Evolutionary conservation across 768 basidiomycete genomes (phyloP), one percentile per base, ranked within the genome.

Genomic region (Rhodotorula diobovata): DNA sequence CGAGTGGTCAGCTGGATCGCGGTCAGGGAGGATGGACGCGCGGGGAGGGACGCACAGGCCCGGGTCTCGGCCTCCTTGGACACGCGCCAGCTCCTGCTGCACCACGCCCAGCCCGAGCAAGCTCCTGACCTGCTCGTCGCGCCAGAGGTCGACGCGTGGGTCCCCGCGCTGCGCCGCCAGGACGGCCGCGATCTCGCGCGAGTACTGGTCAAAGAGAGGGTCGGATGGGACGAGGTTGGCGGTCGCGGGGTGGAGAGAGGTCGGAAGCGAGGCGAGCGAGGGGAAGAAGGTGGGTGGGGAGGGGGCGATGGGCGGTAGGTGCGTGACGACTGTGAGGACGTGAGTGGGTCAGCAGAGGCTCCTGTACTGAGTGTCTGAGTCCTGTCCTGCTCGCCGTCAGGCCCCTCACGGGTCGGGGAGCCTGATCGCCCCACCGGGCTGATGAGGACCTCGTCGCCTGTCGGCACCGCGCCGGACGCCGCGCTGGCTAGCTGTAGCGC

Each of bases 251-350:
- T 53, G n/a, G 46, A 65, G 66, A 4, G 68, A 54, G 21, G 48
- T 8, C 16, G 63, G 50, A 18, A 25, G 5, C 35, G 64, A 2
- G 34, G 18, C 8, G 32, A 53, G 12, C 0, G 65, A 21, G 2
- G 69, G 69, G 51, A 74, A 66, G 73, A 71, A 65, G 30, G 73
- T 66, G 4, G 73, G 63, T 2, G 59, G 50, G 16, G 34, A 10
- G n/a, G 67, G 60, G 21, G 37, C 28, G 59, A 65, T 58, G 37
- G 63, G 53, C 15, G 55, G 59, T 21, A 74, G 69, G 30, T 71
- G 73, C 18, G 59, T 56, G 14, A 71, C 48, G 30, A 68, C 73
- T 74, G 50, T 28, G 39, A 5, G 21, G 14, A 25, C 11, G 11
- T 39, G 15, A 10, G 9, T 1, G 48, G 23, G 32, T 60, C 59